phyloP scores from a whole-genome alignment of 306 rosid species.

The Crotalaria pallida region DNA sequence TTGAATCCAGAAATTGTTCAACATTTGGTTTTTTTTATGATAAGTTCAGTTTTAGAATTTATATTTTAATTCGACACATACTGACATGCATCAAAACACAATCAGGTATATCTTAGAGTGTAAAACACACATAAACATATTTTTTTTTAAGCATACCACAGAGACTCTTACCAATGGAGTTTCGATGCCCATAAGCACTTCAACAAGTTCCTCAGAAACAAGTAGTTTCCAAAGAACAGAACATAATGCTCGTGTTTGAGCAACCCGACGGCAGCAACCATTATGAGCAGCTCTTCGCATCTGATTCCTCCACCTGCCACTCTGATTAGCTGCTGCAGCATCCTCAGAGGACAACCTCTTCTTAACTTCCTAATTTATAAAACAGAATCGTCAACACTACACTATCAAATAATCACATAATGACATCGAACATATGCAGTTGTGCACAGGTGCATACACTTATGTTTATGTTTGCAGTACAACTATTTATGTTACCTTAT shows the following conservation, averaged over 20 bases:
- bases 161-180: constrained; percentile 60
- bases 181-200: constrained; percentile 67
- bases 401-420: background rate
- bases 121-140: background rate
- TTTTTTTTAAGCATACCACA: background rate
- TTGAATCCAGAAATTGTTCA: constrained; percentile 5
- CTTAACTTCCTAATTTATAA: constrained; percentile 69
- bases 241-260: constrained; percentile 79
- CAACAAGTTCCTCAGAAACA: constrained; percentile 72
- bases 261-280: constrained; percentile 95
- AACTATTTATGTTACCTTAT: constrained; percentile 60
- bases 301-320: constrained; percentile 97
- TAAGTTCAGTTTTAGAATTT: background rate
- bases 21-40: background rate
- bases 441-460: background rate
- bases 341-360: constrained; percentile 76
- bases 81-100: background rate
- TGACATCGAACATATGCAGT: background rate
- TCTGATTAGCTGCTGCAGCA: constrained; percentile 69
- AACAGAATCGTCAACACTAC: constrained; percentile 17
- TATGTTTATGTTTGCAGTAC: background rate
- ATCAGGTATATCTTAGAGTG: background rate
- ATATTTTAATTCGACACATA: background rate
- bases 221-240: constrained; percentile 90
- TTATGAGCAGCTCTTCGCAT: constrained; percentile 94